Evolutionary conservation across 2,329 filamentous ascomycete genomes (phyloP), one percentile per base, ranked within the genome.

Genomic region (Colletotrichum somersetense): DNA sequence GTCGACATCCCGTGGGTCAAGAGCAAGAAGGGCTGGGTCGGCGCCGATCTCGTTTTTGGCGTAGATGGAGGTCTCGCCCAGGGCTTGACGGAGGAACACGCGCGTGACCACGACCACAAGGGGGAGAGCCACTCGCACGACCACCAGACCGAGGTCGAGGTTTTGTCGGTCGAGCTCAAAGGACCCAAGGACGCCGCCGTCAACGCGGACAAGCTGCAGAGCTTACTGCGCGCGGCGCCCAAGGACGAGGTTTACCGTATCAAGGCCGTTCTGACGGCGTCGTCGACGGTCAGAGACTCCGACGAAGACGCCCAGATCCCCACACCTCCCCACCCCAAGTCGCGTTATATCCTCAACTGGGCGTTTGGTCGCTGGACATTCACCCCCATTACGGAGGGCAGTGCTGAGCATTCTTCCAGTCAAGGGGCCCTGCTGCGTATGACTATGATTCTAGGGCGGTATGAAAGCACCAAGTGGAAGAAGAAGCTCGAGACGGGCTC

Each of bases 211-310:
- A 87, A 92, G 74, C 87, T 97, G 10, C 85, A 91, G 68, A 83
- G 84, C 12, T 84, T 98, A 2, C 87, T 98, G 42, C 85, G 87
- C 58, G 82, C 89, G 0, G 93, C 96, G 0, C 93, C 95, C 0
- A 97, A 97, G 79, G 96, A 99, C 75, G 95, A 98, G 79, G 90
- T 97, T 12, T 99, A 98, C 83, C 91, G 96, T 67, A 98, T 99
- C 80, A 99, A 99, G 81, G 93, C 89, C 14, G 83, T 90, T 12
- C 77, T 89, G 16, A 85, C 86, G 1, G 84, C 87, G 2, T 82
- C 85, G 0, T 79, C 84, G 0, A 77, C 82, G 0, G 84, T 89
- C 11, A 75, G 76, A 23, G 85, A 85, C 76, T 90, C 89, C 0
- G 87, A 89, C 67, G 83, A 85, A 33, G 85, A 87, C 50, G 78